Evolutionary conservation across 306 rosid species (phyloP), one percentile per base, ranked within the genome.

Genomic region (Glycine soja): DNA sequence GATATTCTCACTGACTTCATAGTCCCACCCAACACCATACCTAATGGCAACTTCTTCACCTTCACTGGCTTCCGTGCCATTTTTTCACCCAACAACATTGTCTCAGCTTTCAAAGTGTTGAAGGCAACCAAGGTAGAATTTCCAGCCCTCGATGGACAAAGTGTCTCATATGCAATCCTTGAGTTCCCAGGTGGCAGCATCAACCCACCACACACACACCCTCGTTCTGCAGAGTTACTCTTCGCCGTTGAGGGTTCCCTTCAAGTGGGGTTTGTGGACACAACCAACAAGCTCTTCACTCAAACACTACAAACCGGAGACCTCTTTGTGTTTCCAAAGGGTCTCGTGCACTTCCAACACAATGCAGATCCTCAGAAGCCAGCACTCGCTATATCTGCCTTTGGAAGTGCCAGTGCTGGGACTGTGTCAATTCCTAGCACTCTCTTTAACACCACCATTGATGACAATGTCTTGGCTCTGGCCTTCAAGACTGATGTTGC

Each of bases 171-270:
- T 19, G 91, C 94, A 10, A 72, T 80, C 9, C 88, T 92, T 24
- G 57, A 11, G 9, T 90, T 18, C 86, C 87, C 88, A 0, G 10
- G 70, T 0, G 80, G 75, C 2, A 56, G 36, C 15, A 11, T 83
- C 5, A 90, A 90, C 62, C 90, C 94, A 0, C 90, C 87, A 0
- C 92, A 88, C 81, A 80, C 86, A 0, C 94, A 90, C 14, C 94
- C 87, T 70, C 88, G 88, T 6, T 83, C 92, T 0, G 89, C 91
- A 3, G 92, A 88, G 86, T 85, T 87, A 0, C 89, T 88, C 51
- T 72, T 90, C 10, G 30, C 84, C 0, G 34, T 3, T 7, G 9
- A 2, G 5, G 92, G 92, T 14, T 53, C 54, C 6, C 85, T 90
- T 18, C 84, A 79, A 53, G 94, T 90, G 0, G 91, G 92, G 1